Base-by-base conservation (phyloP, 2,329 filamentous ascomycete species). In the Penicillium brasilianum region DNA sequence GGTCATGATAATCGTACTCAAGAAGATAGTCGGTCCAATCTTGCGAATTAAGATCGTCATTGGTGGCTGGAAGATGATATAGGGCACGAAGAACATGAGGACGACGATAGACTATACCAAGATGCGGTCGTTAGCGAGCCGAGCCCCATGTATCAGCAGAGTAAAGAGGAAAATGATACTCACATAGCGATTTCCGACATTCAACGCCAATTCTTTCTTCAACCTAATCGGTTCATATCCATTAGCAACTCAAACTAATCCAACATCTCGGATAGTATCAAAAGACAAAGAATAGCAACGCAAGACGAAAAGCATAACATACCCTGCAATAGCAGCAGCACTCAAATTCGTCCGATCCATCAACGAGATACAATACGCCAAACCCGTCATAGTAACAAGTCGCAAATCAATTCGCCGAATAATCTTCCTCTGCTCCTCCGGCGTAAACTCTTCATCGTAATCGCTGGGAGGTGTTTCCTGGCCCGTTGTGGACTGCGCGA, bases 281-380 rank as follows among this genome's bases (percentile, higher is more conserved):
- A 28, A 28, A n/a, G n/a, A n/a, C n/a, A n/a, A n/a, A n/a, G n/a
- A n/a, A n/a, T n/a, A n/a, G n/a, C n/a, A n/a, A n/a, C n/a, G n/a
- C 25, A 28, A 6, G 6, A 28, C 3, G 25, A 3, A 28, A 28
- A 28, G 25, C 18, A 11, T 10, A 3, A 32, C 72, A 54, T 70
- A 84, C 82, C 84, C 91, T 20, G 91, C 90, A 72, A 94, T 89
- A 49, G 86, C 86, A 43, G 90, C 90, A 22, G 86, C 63, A 30
- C 66, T 66, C 48, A 93, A 78, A 75, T 94, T 94, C 1, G 89
- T 92, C 34, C 91, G 83, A 72, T 95, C 91, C 87, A 94, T 91
- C 61, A 94, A 78, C 65, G 85, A 89, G 68, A 91, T 82, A 72
- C 89, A 91, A 76, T 93, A 93, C 78, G 92, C 84, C 65, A 83